Conservation (phyloP, 805 yeast species). For the Ogataea glucozyma region DNA sequence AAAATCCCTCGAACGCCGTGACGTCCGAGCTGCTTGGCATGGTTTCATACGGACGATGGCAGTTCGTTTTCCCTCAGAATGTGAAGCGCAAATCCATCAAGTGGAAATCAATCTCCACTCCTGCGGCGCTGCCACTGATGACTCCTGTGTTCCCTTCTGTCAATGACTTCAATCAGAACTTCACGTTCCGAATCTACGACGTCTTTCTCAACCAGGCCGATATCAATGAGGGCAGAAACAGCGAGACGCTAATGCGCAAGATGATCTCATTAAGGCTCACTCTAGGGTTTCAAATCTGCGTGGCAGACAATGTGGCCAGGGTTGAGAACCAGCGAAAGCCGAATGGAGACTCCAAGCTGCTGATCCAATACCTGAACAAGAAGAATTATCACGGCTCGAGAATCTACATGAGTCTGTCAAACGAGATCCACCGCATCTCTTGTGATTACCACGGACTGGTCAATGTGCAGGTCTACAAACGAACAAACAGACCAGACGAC, state of each 20-base stretch:
- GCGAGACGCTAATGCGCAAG: slow-evolving; percentile 71
- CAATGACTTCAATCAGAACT: slow-evolving; percentile 68
- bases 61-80: slow-evolving; percentile 78
- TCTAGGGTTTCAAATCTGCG: slow-evolving; percentile 88
- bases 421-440: slow-evolving; percentile 81
- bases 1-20: slow-evolving; percentile 75
- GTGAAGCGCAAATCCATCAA: slow-evolving; percentile 69
- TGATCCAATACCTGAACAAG: slow-evolving; percentile 56
- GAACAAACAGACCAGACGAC: slow-evolving; percentile 35
- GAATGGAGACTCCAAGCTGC: slow-evolving; percentile 52
- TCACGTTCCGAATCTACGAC: slow-evolving; percentile 81
- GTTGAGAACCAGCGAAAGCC: slow-evolving; percentile 64
- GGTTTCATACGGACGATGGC: slow-evolving; percentile 83
- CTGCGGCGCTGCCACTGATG: slow-evolving; percentile 87
- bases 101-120: slow-evolving; percentile 92
- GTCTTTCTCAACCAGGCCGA: slow-evolving; percentile 63
- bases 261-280: slow-evolving; percentile 83
- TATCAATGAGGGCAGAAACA: slow-evolving; percentile 50
- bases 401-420: slow-evolving; percentile 73
- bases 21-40: slow-evolving; percentile 54
- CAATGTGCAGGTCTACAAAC: slow-evolving; percentile 72
- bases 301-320: slow-evolving; percentile 63
- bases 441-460: slow-evolving; percentile 72
- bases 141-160: slow-evolving; percentile 75
- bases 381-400: slow-evolving; percentile 53